Evolutionary conservation across 2,329 filamentous ascomycete genomes (phyloP).

Genomic region (Aspergillus pseudotamarii): DNA sequence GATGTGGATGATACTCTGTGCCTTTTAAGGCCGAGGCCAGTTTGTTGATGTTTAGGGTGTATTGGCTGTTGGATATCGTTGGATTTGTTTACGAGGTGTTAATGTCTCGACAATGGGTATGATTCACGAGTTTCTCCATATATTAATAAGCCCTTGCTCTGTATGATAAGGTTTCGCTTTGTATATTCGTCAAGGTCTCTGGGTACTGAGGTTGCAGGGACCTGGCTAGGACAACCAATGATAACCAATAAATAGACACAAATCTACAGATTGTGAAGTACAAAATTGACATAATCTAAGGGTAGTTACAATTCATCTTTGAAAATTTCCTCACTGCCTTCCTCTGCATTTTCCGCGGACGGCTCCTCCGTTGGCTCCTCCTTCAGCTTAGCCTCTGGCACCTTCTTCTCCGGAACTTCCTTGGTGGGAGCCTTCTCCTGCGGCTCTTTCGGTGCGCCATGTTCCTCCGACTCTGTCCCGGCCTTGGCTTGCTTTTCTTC

Average conservation of each 20-base stretch:
- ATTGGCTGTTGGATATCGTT: background rate
- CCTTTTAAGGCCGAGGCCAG: background rate
- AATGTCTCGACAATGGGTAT: background rate
- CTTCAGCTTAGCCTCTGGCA: conserved; percentile 7
- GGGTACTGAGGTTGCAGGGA: background rate
- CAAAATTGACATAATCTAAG: background rate
- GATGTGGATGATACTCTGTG: background rate
- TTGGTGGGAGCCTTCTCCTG: conserved; percentile 14
- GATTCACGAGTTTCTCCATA: background rate
- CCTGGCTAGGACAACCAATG: background rate
- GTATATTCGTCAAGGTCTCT: background rate
- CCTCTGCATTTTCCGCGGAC: conserved; percentile 18
- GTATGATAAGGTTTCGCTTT: background rate
- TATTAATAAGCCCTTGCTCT: background rate
- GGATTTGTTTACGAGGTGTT: background rate
- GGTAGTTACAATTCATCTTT: conserved; percentile 39
- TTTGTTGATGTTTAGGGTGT: background rate
- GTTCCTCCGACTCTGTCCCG: conserved; percentile 16
- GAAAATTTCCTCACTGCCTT: conserved; percentile 44
- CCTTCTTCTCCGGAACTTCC: conserved; percentile 15
- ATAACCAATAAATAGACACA: background rate
- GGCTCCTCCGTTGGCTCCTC: conserved; percentile 3
- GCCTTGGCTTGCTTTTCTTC: conserved; percentile 11
- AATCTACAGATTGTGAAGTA: background rate
- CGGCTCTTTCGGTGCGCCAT: background rate